Evolutionary conservation across 495 filamentous ascomycete genomes (phyloP), one percentile per base, ranked within the genome.

Genomic region (Haplographium delicatum): DNA sequence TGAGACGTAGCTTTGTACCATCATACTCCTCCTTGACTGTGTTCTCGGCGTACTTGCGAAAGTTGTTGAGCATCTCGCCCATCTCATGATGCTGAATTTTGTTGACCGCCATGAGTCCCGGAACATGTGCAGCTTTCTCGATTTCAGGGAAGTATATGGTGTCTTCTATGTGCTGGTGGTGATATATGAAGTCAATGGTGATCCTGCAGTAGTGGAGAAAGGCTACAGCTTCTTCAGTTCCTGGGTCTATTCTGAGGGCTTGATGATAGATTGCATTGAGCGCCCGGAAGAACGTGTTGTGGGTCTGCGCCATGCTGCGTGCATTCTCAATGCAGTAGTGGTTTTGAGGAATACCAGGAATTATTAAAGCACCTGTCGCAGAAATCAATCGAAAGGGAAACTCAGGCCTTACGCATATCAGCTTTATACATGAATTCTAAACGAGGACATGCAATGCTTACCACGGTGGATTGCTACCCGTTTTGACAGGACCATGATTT

Each of bases 121-220:
- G 40, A 11, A 59, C 52, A 1, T 62, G 58, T 0, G 62, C 56
- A 7, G 55, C 42, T 18, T 54, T 44, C 35, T 69, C 69, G 40
- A 73, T 57, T 11, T 39, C 54, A 7, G 69, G 68, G 51, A 73
- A 73, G 54, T 63, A 58, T 31, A 44, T 16, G 0, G 30, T 37
- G 57, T 72, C 68, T 48, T 71, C 69, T 27, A 50, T 51, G 6
- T 53, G 25, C 57, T 71, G 68, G 44, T 73, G 69, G 9, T 59
- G 43, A 44, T 67, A 55, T 8, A 73, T 38, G 38, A 66, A 60
- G 3, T 49, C 47, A 46, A 26, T 45, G 18, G 33, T 45, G 5
- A 46, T 27, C n/a, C 25, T 11, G 25, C 53, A 56, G 27, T 50
- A 51, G 1, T 30, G 23, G 10, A 56, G 47, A 11, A 56, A 38